A percentile compares a stretch with the other conserved stretches of the same genome.
These are phyloP conservation scores for Puccinia sorghi DNA, from an alignment of 1,284 basidiomycete genomes.

Conservation along the genomic window DNA sequence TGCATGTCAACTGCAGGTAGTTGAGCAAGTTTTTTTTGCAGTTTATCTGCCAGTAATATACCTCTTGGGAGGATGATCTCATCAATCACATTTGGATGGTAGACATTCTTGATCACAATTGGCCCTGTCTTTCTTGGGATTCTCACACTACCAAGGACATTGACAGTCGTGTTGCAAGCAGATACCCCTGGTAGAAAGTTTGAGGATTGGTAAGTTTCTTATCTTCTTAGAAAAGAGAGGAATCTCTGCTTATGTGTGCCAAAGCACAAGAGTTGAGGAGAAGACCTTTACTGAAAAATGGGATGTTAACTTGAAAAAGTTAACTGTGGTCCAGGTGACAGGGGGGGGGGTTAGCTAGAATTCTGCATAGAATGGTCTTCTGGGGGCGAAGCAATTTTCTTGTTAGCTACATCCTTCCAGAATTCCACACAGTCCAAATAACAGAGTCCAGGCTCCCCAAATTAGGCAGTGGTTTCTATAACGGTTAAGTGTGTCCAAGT, in stretches of 20 bases:
- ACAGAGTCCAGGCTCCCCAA: neutral
- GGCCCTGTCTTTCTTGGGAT: neutral
- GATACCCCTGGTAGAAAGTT: neutral
- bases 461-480: neutral
- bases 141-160: slow-evolving; percentile 1
- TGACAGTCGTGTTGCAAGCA: neutral
- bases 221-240: neutral
- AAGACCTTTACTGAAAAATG: neutral
- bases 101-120: slow-evolving; percentile 3
- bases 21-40: too few species aligned
- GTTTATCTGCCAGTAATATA: neutral
- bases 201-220: neutral
- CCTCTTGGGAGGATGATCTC: neutral
- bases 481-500: neutral
- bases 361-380: neutral
- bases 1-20: too few species aligned
- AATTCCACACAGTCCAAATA: neutral
- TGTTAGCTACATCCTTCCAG: neutral
- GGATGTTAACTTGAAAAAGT: neutral
- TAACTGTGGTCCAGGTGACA: neutral
- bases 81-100: neutral
- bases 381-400: neutral
- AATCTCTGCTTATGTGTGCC: slow-evolving; percentile 1
- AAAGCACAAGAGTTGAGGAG: neutral
- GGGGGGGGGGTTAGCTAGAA: neutral